These are phyloP conservation scores for Symbiotaphrina buchneri DNA, from an alignment of 495 filamentous ascomycete species.

Conservation along the genomic window DNA sequence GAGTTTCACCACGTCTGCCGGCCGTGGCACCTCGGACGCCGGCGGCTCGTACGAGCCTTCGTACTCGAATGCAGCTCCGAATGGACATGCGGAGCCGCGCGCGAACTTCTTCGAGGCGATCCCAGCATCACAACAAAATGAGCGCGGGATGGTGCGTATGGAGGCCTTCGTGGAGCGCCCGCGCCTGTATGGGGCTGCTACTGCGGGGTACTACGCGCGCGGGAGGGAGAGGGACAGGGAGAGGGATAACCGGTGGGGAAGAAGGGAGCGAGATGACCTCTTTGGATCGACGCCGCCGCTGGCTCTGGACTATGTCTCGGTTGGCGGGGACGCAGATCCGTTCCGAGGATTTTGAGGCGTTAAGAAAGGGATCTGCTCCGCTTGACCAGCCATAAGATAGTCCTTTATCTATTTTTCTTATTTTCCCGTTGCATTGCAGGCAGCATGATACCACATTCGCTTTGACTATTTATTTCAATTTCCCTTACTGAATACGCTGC, in stretches of 20 bases:
- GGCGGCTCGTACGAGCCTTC: conserved; percentile 11
- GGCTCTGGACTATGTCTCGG: too few species aligned
- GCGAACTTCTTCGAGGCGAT: conserved; percentile 39
- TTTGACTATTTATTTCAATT: too few species aligned
- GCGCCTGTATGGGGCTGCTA: conserved; percentile 7
- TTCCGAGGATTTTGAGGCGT: conserved; percentile 20
- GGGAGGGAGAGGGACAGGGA: conserved; percentile 8
- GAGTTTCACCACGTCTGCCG: conserved; percentile 20
- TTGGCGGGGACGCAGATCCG: conserved; percentile 15
- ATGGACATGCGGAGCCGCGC: conserved; percentile 4
- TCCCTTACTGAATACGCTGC: too few species aligned
- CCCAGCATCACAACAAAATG: too few species aligned
- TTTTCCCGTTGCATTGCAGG: too few species aligned
- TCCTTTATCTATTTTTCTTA: too few species aligned
- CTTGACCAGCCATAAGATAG: too few species aligned
- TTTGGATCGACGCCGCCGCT: conserved; percentile 6
- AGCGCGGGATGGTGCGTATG: conserved; percentile 93
- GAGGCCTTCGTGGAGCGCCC: conserved; percentile 57
- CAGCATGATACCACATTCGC: too few species aligned
- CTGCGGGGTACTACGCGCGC: conserved; percentile 12
- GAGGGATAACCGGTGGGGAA: conserved; percentile 9
- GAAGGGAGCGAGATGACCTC: conserved; percentile 9
- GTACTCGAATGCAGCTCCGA: background rate
- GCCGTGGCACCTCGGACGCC: conserved; percentile 20
- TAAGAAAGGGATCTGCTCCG: too few species aligned